A percentile compares a stretch with the other conserved stretches of the same genome.
Conservation (phyloP, 495 filamentous ascomycete species). For the Lasiosphaeris hirsuta region DNA sequence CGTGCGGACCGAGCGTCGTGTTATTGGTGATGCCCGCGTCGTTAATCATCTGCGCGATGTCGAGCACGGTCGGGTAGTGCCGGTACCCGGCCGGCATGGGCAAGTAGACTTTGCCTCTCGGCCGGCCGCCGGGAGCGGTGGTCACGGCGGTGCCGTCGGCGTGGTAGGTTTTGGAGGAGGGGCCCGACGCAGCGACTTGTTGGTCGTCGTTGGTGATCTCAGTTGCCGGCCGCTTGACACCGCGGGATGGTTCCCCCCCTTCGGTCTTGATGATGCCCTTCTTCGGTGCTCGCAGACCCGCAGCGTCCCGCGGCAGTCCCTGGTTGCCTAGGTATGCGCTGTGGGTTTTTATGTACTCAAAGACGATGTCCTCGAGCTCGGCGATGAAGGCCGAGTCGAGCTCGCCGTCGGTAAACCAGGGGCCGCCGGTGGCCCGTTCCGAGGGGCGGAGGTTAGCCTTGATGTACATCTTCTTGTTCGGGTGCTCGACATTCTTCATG, state of each 20-base stretch:
- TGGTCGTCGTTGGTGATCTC: slow-evolving; percentile 43
- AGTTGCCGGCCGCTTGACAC: slow-evolving; percentile 41
- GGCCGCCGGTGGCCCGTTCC: slow-evolving; percentile 85
- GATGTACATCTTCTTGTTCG: slow-evolving; percentile 77
- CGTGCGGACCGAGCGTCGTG: slow-evolving; percentile 59
- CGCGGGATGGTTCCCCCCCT: slow-evolving; percentile 22
- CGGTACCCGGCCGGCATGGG: slow-evolving; percentile 67
- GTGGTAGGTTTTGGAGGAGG: neutral
- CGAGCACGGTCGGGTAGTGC: slow-evolving; percentile 70
- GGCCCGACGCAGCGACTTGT: no score
- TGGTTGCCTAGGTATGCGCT: slow-evolving; percentile 59
- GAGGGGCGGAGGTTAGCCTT: slow-evolving; percentile 71
- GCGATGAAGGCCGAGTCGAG: slow-evolving; percentile 85
- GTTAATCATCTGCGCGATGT: slow-evolving; percentile 70
- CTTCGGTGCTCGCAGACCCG: slow-evolving; percentile 31
- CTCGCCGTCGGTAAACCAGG: slow-evolving; percentile 79
- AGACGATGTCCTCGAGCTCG: slow-evolving; percentile 60
- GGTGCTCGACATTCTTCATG: slow-evolving; percentile 63
- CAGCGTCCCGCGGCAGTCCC: slow-evolving; percentile 19
- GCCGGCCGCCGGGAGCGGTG: slow-evolving; percentile 28
- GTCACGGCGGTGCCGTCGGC: neutral
- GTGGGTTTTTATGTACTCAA: slow-evolving; percentile 63
- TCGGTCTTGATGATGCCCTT: slow-evolving; percentile 42
- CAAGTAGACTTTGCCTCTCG: slow-evolving; percentile 38
- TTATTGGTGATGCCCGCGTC: slow-evolving; percentile 60